Base-by-base conservation (phyloP, 192 early-diverging fungal genomes). In the Coemansia sp. region DNA sequence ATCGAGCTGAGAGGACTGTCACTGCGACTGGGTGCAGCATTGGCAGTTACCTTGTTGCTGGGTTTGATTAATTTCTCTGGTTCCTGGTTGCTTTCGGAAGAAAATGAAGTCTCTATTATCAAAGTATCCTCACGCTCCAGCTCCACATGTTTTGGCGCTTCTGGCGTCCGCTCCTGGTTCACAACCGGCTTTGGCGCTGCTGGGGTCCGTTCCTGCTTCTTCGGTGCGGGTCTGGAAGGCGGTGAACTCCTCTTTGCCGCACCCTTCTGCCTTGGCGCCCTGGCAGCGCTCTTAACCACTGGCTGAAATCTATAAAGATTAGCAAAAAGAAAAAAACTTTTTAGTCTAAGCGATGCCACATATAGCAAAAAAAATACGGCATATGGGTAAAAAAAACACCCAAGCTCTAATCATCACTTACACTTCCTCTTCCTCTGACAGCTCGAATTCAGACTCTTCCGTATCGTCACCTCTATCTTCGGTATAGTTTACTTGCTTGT, bases 381-480 rank as follows among this genome's bases (percentile, higher is more conserved):
- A n/a, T n/a, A n/a, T n/a, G n/a, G n/a, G n/a, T n/a, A n/a, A n/a
- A n/a, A 28, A 28, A 28, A 28, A 28, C 22, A 28, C 22, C 22
- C 22, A 28, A 28, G 22, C 22, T 28, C 22, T 28, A 28, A 28
- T 1, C 22, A 28, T 1, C 59, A 77, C 75, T 68, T 73, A 71
- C 67, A 35, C 36, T 41, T 73, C 71, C 56, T 58, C 74, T 14
- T 78, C 22, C 22, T 28, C 76, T 2, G 68, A 67, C 5, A 74
- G 20, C 59, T 71, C 68, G 64, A 82, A 82, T 33, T 70, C 75
- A 1, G 79, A 82, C 39, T 67, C 71, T 0, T 82, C 79, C 37
- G 57, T 72, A 11, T 65, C 61, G 2, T 35, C 68, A 22, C 51
- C 15, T 8, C 53, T 52, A 53, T 71, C 60, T 32, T 81, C 79